phyloP scores from a whole-genome alignment of 202 grass and related monocot species.

The Cymbopogon flexuosus region DNA sequence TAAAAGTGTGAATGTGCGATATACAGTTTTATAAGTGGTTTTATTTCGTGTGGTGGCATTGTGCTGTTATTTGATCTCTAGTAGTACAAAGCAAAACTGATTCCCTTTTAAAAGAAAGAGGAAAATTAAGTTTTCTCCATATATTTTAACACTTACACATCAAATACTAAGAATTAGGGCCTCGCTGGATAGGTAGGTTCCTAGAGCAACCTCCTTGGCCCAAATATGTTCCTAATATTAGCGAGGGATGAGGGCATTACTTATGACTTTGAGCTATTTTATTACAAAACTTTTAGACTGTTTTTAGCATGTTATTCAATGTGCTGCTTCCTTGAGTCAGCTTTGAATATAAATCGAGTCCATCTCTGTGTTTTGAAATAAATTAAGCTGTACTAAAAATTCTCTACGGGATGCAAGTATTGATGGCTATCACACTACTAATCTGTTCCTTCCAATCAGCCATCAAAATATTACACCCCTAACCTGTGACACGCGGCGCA shows the following conservation, averaged over 20 bases:
- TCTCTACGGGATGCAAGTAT: background rate
- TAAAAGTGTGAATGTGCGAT: background rate
- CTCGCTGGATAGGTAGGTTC: background rate
- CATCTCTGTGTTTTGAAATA: background rate
- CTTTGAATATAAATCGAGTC: background rate
- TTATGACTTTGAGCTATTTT: background rate
- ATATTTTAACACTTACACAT: background rate
- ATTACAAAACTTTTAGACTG: background rate
- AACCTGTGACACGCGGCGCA: background rate
- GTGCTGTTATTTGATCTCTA: background rate
- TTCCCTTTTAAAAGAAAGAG: background rate
- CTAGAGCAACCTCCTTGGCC: background rate
- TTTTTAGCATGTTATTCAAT: background rate
- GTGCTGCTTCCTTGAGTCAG: background rate
- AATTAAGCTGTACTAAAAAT: background rate
- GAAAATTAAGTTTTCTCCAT: background rate
- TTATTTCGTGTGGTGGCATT: background rate
- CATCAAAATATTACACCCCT: background rate
- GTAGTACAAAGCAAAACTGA: background rate
- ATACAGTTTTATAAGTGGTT: background rate
- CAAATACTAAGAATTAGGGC: background rate
- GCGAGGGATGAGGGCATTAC: background rate
- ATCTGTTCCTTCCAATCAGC: background rate
- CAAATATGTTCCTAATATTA: background rate
- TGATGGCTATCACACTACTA: background rate